Evolutionary conservation across 352 stramenopile genomes (phyloP), one percentile per base, ranked within the genome.

Genomic region (Phytopythium mirpurense): DNA sequence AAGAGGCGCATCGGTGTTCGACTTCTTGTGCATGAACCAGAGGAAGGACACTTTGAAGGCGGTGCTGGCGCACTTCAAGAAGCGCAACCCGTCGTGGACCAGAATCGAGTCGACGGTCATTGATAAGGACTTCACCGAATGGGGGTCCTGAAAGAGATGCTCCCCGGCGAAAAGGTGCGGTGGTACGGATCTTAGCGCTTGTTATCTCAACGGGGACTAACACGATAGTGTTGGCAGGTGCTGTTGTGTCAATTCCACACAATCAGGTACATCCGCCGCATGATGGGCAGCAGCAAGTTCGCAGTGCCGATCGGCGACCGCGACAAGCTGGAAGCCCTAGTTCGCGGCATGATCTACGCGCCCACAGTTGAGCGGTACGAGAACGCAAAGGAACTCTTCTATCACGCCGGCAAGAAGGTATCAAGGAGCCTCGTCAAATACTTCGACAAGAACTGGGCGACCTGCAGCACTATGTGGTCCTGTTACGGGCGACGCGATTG

Each of bases 71-170:
- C 51, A 59, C 23, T 60, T 67, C 43, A 67, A 67, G 24, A 10
- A 5, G 29, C 5, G 9, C 5, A 18, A 56, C 35, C 54, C 32
- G 23, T 60, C 67, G 46, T 70, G 54, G 57, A 15, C 5, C 18
- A 26, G 27, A 15, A 56, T 40, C n/a, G 16, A 40, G 10, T 31
- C 46, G 1, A 37, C 62, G 14, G 36, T 64, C 7, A 67, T 67
- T 6, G 58, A 67, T 31, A 64, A 70, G 36, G 63, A 67, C 32
- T 67, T 60, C n/a, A 37, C 54, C 5, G 59, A 70, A 21, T 67
- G 63, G 50, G 16, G 26, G 1, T 38, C 54, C 7, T 27, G 67
- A 6, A 23, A 63, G 19, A 21, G 31, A 11, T 34, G 11, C 6
- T 66, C 67, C 27, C 51, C n/a, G n/a, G n/a, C n/a, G n/a, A n/a